Evolutionary conservation across 306 rosid species (phyloP).

Genomic region (Lotus japonicus): DNA sequence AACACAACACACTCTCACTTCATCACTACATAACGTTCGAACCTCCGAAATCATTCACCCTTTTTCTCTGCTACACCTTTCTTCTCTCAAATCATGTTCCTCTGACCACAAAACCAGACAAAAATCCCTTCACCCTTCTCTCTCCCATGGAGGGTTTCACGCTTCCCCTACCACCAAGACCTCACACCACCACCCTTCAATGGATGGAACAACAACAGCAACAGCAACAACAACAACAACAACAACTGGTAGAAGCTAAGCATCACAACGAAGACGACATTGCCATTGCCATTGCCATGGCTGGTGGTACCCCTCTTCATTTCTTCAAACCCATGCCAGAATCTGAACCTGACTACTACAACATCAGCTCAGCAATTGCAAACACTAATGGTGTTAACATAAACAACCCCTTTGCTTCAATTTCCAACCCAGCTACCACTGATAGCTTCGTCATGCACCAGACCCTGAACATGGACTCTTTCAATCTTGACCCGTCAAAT

Average conservation of each 20-base stretch:
- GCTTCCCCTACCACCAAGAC: conserved; percentile 27
- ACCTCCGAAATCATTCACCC: not conserved
- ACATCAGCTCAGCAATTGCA: not conserved
- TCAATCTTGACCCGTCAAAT: conserved; percentile 32
- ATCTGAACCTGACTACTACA: conserved; percentile 16
- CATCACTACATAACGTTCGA: not conserved
- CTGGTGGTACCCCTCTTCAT: conserved; percentile 32
- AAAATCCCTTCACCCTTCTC: conserved; percentile 1
- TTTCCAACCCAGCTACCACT: conserved; percentile 19
- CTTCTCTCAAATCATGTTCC: not conserved
- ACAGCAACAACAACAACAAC: conserved; percentile 23
- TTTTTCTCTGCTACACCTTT: conserved; percentile 7
- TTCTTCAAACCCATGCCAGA: conserved; percentile 60
- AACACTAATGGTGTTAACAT: no score
- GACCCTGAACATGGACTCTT: conserved; percentile 1
- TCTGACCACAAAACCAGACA: not conserved
- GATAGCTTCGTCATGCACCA: conserved; percentile 41
- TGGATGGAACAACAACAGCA: conserved; percentile 35
- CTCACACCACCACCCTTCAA: conserved; percentile 28
- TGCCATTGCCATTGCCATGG: conserved; percentile 35
- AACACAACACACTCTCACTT: no score
- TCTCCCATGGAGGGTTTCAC: conserved; percentile 25
- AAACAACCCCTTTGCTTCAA: conserved; percentile 23
- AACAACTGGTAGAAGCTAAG: conserved; percentile 27
- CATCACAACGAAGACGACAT: conserved; percentile 12